Base-by-base conservation (phyloP, 257 asterid genomes). In the Apocynum venetum region DNA sequence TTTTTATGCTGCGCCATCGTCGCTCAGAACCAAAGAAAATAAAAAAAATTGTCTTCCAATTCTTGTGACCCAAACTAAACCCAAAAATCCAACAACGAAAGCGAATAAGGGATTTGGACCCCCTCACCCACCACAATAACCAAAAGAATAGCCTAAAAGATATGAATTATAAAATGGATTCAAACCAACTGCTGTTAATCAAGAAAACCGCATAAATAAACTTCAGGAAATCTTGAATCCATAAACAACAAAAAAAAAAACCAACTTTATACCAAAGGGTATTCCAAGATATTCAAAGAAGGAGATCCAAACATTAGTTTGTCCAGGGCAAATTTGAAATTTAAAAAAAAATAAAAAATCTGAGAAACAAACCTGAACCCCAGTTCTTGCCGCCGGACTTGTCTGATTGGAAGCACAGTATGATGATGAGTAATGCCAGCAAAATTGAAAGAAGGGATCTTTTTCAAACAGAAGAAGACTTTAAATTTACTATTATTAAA, bases 401-500 rank as follows among this genome's bases (percentile, higher is more conserved):
- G 65, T 59, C 65, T 66, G 71, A 17, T 66, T 66, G 43, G 25
- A 66, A 66, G 25, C n/a, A 7, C n/a, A 66, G 6, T 38, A 0
- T 15, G 49, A 15, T 40, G 71, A 66, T 66, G 43, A 15, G 11
- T 36, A 55, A 55, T 41, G 8, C 49, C 49, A 40, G 49, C 4
- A 6, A 0, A 66, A 40, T 14, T 66, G 25, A 66, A 66, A 40
- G 71, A 15, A 40, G 31, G 31, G n/a, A 66, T 40, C 35, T 66
- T 66, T 66, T 66, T 66, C 71, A 66, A 66, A 66, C 31, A 40
- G 48, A 66, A 66, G 13, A 41, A 66, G 71, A 66, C 71, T 3
- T 63, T 40, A 51, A 41, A 41, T 15, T 40, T 41, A 65, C 25
- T 4, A 65, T 3, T 65, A 65, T 36, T 65, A 64, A 65, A 40